phyloP scores from a whole-genome alignment of 257 asterid species.

The Solanum tarapatanum region DNA sequence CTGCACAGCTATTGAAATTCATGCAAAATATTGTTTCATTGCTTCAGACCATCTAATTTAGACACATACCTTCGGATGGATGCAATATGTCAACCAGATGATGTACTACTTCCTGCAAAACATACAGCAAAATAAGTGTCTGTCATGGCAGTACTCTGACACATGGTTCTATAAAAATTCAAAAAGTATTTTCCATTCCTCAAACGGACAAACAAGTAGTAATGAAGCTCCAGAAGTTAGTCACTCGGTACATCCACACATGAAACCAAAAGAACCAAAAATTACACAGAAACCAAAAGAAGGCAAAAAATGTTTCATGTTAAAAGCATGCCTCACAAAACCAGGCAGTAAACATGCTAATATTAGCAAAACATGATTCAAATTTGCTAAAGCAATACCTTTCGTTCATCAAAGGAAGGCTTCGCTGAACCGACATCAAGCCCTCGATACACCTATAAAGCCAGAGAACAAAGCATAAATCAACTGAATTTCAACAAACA shows the following conservation, averaged over 20 bases:
- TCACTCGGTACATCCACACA: neutral
- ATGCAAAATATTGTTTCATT: neutral
- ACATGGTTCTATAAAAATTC: neutral
- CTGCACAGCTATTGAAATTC: neutral
- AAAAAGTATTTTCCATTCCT: neutral
- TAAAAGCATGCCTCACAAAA: neutral
- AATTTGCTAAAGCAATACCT: slow-evolving; percentile 26
- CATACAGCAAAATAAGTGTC: neutral
- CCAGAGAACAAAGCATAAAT: neutral
- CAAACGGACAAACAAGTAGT: neutral
- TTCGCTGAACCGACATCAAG: slow-evolving; percentile 94
- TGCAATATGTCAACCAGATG: slow-evolving; percentile 84
- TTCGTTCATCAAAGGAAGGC: slow-evolving; percentile 59
- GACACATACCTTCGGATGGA: slow-evolving; percentile 85
- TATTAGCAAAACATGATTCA: neutral
- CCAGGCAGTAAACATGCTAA: neutral
- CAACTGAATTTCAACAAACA: neutral
- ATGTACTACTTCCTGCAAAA: slow-evolving; percentile 81
- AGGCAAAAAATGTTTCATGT: neutral
- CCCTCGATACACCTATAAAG: slow-evolving; percentile 68
- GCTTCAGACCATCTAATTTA: neutral
- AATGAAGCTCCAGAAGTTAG: neutral
- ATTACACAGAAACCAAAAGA: neutral
- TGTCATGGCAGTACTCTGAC: neutral
- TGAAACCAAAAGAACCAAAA: neutral